Evolutionary conservation across 805 yeast species (phyloP), one percentile per base, ranked within the genome.

Genomic region (Komagataella kurtzmanii): DNA sequence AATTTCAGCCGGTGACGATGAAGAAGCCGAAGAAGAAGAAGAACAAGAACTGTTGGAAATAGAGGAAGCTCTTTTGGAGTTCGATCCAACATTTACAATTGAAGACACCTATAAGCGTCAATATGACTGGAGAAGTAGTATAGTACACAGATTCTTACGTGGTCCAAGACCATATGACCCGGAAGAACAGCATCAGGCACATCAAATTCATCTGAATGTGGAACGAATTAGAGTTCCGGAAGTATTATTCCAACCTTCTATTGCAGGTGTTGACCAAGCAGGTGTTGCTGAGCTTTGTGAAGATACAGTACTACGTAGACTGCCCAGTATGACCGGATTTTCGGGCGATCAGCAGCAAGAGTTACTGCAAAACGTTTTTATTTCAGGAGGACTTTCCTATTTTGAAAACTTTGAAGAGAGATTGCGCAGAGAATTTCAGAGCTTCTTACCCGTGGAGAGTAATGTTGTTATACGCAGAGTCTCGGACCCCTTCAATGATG

Each of bases 181-280:
- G 10, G 95, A 88, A 58, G 80, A 85, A 51, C 76, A 80, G n/a
- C 88, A 83, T 57, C 88, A 90, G 58, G 84, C 83, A 55, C 95
- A 90, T 66, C 98, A 93, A 68, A 72, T 95, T 52, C 96, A 90
- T 69, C 59, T 93, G 47, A 95, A 91, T 64, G 75, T 91, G 46
- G 99, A 93, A 67, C 75, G 99, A 54, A 84, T 91, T 24, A 76
- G 95, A 53, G 87, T 91, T 2, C 97, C 98, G 0, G 99, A 93
- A 66, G 83, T 90, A 2, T 62, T 89, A 49, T 89, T 93, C 66
- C 93, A 91, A 64, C 99, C 99, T 6, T 77, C 83, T 7, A 88
- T 93, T 55, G 96, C 95, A 0, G 99, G 99, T 19, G 72, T 89
- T 19, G 99, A 93, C 65, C 98, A 90, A 67, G 96, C 97, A 0